Conservation (phyloP, 1,284 basidiomycete species). For the Rhodotorula sp. region DNA sequence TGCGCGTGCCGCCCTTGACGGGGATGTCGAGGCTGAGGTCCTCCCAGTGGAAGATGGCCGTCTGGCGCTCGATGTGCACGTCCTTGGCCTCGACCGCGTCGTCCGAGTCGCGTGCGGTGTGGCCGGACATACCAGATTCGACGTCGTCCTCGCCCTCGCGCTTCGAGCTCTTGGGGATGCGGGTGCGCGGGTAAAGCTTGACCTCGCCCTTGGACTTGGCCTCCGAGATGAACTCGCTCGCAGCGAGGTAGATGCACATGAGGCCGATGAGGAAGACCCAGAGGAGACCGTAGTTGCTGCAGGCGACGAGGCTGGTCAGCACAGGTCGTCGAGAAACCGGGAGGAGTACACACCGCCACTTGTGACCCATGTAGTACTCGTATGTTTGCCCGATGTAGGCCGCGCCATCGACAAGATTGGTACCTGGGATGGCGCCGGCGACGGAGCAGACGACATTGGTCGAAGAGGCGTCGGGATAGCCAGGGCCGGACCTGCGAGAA, state of each 20-base stretch:
- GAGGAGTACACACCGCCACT: conserved; percentile 63
- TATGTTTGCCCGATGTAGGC: conserved; percentile 60
- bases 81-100: conserved; percentile 28
- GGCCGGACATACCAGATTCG: conserved; percentile 42
- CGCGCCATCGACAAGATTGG: conserved; percentile 54
- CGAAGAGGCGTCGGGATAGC: conserved; percentile 47
- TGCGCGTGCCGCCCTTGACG: conserved; percentile 60
- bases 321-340: too few species aligned
- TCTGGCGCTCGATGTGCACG: conserved; percentile 53
- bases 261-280: conserved; percentile 50
- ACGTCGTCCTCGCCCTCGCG: conserved; percentile 12
- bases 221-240: conserved; percentile 58
- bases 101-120: conserved; percentile 15
- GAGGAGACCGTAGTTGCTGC: conserved; percentile 2
- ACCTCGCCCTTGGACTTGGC: conserved; percentile 58
- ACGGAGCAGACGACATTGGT: conserved; percentile 54
- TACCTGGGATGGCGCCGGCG: conserved; percentile 49
- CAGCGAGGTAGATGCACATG: conserved; percentile 57
- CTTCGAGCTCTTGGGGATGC: conserved; percentile 50
- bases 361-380: conserved; percentile 62
- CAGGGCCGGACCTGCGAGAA: conserved; percentile 49
- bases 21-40: conserved; percentile 56
- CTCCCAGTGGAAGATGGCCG: conserved; percentile 54
- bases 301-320: neutral
- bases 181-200: conserved; percentile 56